Base-by-base conservation (phyloP, 2,329 filamentous ascomycete genomes). In the Verticillium tricorpus region DNA sequence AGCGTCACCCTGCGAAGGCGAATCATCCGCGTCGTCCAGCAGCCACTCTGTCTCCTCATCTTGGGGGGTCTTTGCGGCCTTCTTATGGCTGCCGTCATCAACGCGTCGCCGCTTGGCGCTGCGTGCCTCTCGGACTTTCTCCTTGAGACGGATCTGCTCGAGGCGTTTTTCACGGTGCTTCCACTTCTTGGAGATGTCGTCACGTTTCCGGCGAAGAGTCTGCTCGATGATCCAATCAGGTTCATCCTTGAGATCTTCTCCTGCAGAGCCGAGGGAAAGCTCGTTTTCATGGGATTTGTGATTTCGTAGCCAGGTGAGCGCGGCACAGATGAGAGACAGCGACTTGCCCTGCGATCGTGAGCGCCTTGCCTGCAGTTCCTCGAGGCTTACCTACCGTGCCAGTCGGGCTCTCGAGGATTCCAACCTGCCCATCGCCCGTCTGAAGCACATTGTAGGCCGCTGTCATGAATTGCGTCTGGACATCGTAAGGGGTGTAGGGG, bases 381-480 rank as follows among this genome's bases (percentile, higher is more conserved):
- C 32, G 4, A 22, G 58, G 12, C 15, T 54, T 15, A 54, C 77
- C 66, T 71, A 84, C 83, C 65, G 86, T 90, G 74, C 93, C 93
- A 52, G 93, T 97, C n/a, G 93, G 93, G 56, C 92, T 96, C 72
- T 97, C 93, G 56, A 97, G 88, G 54, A 97, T 93, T 34, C 91
- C 93, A 56, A 97, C 82, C 70, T 93, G 91, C 9, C 91, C 89
- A 52, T 89, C 74, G 5, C 85, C 84, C 28, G 70, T 70, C 67
- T 96, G 88, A 31, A 97, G 84, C 63, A 92, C 91, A 58, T 86
- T 77, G 71, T 96, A 97, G 5, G 95, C 83, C 0, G 89, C 85
- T 67, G 82, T 87, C 93, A 97, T 97, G 71, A 97, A 96, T 67
- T 94, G 81, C 55, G 89, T 82, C 70, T 97, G 93, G 54, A 97